Conservation (phyloP, 2,329 filamentous ascomycete species). For the Aureobasidium vineae region DNA sequence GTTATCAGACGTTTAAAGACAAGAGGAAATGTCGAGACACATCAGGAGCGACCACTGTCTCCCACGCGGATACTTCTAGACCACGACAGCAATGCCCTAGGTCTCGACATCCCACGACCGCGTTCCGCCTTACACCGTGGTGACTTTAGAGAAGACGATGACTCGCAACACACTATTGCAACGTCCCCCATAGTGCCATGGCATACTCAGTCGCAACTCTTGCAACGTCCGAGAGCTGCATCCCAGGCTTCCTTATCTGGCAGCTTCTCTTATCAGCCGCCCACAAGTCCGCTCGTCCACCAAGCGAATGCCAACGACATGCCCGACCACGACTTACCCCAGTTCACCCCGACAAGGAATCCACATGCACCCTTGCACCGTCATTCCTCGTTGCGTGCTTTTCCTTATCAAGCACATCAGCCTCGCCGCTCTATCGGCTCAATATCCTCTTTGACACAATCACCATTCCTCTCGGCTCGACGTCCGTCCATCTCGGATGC, state of each 20-base stretch:
- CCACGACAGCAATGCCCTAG: constrained; percentile 23
- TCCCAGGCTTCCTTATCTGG: constrained; percentile 67
- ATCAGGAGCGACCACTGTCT: not conserved
- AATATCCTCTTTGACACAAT: constrained; percentile 48
- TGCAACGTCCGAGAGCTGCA: constrained; percentile 42
- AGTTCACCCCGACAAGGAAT: constrained; percentile 33
- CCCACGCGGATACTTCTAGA: not conserved
- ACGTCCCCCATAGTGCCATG: constrained; percentile 60
- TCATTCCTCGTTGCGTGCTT: constrained; percentile 8
- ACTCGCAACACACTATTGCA: constrained; percentile 36
- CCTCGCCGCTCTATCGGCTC: constrained; percentile 72
- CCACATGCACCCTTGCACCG: not conserved
- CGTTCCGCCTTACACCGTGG: constrained; percentile 68
- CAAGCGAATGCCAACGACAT: constrained; percentile 80
- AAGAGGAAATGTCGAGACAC: not conserved
- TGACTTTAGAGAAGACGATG: constrained; percentile 55
- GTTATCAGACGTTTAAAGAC: constrained; percentile 81
- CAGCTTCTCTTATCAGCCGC: constrained; percentile 79
- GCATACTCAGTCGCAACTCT: constrained; percentile 40
- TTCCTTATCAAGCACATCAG: constrained; percentile 74
- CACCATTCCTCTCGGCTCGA: constrained; percentile 51
- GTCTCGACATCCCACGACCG: constrained; percentile 70
- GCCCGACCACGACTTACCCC: constrained; percentile 53
- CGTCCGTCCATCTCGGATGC: constrained; percentile 73
- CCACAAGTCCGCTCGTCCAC: constrained; percentile 89